Percentiles rank a stretch among this genome's conserved stretches.
These are phyloP conservation scores for Chlamydomonas sphaeroides DNA, from an alignment of 139 green algal species.

Conservation along the genomic window DNA sequence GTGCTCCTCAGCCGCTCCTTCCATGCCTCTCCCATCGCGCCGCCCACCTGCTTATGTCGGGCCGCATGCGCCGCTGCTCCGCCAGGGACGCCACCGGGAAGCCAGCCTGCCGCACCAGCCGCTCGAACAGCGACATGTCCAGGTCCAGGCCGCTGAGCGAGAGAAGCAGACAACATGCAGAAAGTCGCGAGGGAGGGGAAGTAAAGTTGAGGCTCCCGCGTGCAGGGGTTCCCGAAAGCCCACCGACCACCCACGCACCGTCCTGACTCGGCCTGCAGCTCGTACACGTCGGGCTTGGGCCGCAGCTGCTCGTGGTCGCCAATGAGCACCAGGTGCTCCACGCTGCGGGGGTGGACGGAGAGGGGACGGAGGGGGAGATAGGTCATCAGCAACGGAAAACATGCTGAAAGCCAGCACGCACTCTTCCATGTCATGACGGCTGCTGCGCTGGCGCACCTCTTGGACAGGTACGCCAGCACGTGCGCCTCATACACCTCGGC, in stretches of 20 bases:
- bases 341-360: slow-evolving; percentile 35
- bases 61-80: slow-evolving; percentile 79
- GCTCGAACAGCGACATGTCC: slow-evolving; percentile 82
- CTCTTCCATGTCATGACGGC: no score
- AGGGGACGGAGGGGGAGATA: no score
- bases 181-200: no score
- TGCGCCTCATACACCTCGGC: slow-evolving; percentile 85
- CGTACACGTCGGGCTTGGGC: slow-evolving; percentile 68
- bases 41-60: slow-evolving; percentile 61
- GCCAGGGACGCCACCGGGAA: slow-evolving; percentile 58
- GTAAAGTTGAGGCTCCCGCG: no score
- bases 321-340: slow-evolving; percentile 84
- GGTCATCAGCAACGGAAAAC: no score
- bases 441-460: no score
- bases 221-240: no score
- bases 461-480: slow-evolving; percentile 75
- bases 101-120: slow-evolving; percentile 56
- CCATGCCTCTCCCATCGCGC: no score
- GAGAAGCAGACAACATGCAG: no score
- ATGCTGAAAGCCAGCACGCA: no score
- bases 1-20: no score
- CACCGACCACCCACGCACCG: no score
- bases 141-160: slow-evolving; percentile 68
- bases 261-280: slow-evolving; percentile 42
- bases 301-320: slow-evolving; percentile 82